Conservation (phyloP, 225 moss, liverwort and hornwort genomes). For the Lunularia cruciata region DNA sequence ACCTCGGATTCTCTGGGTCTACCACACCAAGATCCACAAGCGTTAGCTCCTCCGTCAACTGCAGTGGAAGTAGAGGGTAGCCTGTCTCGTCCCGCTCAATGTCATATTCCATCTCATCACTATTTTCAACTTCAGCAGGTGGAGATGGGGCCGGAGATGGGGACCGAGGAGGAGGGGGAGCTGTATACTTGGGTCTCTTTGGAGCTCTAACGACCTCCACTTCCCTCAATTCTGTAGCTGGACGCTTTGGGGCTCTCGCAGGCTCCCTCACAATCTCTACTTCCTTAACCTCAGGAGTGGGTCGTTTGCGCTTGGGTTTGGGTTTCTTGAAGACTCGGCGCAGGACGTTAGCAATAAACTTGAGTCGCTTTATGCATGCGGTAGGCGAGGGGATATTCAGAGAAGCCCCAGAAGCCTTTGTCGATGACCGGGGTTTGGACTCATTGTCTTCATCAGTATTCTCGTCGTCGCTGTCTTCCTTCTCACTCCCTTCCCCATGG, state of each 20-base stretch:
- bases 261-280: background rate
- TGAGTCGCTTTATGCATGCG: slow-evolving; percentile 75
- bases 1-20: slow-evolving; percentile 66
- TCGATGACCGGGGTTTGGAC: slow-evolving; percentile 30
- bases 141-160: slow-evolving; percentile 21
- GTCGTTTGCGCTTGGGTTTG: slow-evolving; percentile 43
- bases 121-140: slow-evolving; percentile 59
- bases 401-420: slow-evolving; percentile 44
- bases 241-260: slow-evolving; percentile 26
- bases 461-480: slow-evolving; percentile 28
- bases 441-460: slow-evolving; percentile 18
- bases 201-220: slow-evolving; percentile 32
- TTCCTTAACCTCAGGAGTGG: slow-evolving; percentile 12
- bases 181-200: slow-evolving; percentile 66
- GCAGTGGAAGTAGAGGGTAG: slow-evolving; percentile 67
- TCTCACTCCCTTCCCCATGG: slow-evolving; percentile 20
- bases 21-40: slow-evolving; percentile 62
- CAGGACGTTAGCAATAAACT: slow-evolving; percentile 65
- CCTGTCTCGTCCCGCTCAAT: slow-evolving; percentile 37
- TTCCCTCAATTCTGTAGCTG: slow-evolving; percentile 1
- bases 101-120: slow-evolving; percentile 29
- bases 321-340: slow-evolving; percentile 62
- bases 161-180: slow-evolving; percentile 4
- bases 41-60: slow-evolving; percentile 63
- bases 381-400: slow-evolving; percentile 60